These are phyloP conservation scores for Calcarisporium arbuscula DNA, from an alignment of 2,329 filamentous ascomycete species.

Conservation along the genomic window DNA sequence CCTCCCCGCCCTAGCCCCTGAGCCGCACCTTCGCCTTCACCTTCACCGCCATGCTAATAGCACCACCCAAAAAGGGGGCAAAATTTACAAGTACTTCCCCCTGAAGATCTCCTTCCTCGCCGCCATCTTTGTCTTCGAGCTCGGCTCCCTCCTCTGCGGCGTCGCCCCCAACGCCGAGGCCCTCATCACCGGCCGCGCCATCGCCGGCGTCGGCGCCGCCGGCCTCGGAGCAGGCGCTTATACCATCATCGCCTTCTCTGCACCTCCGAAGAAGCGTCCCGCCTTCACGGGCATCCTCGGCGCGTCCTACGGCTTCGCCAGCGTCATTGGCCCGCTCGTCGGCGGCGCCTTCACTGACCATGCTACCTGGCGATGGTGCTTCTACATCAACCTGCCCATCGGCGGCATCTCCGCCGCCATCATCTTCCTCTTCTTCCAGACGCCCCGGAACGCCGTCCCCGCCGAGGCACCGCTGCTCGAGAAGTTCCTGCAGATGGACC, in stretches of 20 bases:
- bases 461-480: conserved; percentile 29
- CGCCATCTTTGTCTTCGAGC: conserved; percentile 45
- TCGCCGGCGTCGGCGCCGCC: conserved; percentile 37
- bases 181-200: conserved; percentile 44
- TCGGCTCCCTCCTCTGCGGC: conserved; percentile 46
- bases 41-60: conserved; percentile 20
- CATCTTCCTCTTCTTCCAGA: conserved; percentile 35
- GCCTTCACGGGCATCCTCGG: conserved; percentile 32
- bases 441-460: conserved; percentile 31
- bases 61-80: conserved; percentile 33
- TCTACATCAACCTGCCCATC: conserved; percentile 33
- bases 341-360: conserved; percentile 31
- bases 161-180: conserved; percentile 39
- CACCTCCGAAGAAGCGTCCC: conserved; percentile 26
- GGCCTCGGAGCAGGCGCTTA: conserved; percentile 43
- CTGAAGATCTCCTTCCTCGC: conserved; percentile 43
- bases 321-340: conserved; percentile 28
- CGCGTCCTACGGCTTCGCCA: conserved; percentile 28
- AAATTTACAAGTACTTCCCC: conserved; percentile 45
- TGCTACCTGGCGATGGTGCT: conserved; percentile 33
- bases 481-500: conserved; percentile 43
- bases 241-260: conserved; percentile 42
- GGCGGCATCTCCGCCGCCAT: conserved; percentile 26
- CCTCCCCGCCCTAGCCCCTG: conserved; percentile 10
- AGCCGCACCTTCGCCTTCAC: too few species aligned